phyloP scores from a whole-genome alignment of 1,139 yeast species.

The Lodderomyces metapsilosis region DNA sequence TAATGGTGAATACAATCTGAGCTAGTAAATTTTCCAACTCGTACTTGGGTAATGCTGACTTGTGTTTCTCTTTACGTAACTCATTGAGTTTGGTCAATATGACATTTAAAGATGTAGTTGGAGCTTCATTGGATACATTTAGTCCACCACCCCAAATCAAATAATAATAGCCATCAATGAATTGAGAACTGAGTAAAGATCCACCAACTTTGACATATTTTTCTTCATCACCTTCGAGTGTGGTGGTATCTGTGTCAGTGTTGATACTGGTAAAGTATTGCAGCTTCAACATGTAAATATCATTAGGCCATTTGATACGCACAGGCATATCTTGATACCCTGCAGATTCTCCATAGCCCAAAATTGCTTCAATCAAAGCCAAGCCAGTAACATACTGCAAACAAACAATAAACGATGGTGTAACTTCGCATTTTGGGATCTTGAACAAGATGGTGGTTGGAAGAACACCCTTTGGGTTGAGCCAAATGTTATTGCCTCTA shows the following conservation, averaged over 20 bases:
- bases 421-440: constrained; percentile 48
- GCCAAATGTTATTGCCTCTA: constrained; percentile 93
- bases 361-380: constrained; percentile 78
- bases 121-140: constrained; percentile 79
- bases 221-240: constrained; percentile 39
- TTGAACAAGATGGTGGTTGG: constrained; percentile 75
- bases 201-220: constrained; percentile 82
- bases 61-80: constrained; percentile 40
- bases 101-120: constrained; percentile 81
- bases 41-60: constrained; percentile 45
- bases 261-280: constrained; percentile 40
- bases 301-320: constrained; percentile 95
- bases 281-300: constrained; percentile 74
- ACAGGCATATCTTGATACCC: constrained; percentile 78
- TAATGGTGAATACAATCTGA: constrained; percentile 60
- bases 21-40: constrained; percentile 69
- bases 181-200: constrained; percentile 76
- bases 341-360: constrained; percentile 49
- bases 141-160: constrained; percentile 84
- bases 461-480: constrained; percentile 88
- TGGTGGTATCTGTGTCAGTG: constrained; percentile 27
- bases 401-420: constrained; percentile 56
- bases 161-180: constrained; percentile 55
- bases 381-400: constrained; percentile 83
- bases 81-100: constrained; percentile 62